phyloP scores from a whole-genome alignment of 305 asterid species.

The Fraxinus latifolia region DNA sequence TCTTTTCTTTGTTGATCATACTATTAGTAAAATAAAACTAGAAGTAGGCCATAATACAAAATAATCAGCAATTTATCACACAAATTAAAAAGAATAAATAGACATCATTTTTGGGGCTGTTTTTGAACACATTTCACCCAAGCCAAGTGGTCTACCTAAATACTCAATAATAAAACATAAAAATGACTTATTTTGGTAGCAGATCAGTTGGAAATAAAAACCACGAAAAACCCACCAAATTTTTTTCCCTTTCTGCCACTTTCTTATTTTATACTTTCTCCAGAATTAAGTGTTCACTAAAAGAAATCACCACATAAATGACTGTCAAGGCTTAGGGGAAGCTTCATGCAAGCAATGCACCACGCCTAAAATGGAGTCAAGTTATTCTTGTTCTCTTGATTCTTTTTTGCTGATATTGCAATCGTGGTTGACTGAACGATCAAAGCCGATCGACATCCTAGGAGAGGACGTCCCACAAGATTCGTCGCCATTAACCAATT shows the following conservation, averaged over 20 bases:
- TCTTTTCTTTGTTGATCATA: neutral
- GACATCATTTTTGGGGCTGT: no score
- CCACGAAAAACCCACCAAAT: neutral
- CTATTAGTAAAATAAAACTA: neutral
- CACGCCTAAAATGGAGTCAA: neutral
- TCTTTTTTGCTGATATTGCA: constrained; percentile 27
- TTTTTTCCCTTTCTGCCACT: neutral
- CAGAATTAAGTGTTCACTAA: neutral
- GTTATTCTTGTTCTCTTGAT: neutral
- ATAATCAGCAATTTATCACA: neutral
- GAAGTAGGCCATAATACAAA: neutral
- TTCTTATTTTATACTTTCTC: neutral
- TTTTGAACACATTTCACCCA: neutral
- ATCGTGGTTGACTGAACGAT: constrained; percentile 60
- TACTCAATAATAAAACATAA: neutral
- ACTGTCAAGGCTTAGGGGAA: constrained; percentile 40
- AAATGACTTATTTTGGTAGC: constrained; percentile 35
- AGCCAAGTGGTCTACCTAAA: neutral
- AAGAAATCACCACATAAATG: neutral
- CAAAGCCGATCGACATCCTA: constrained; percentile 47
- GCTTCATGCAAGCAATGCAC: constrained; percentile 19
- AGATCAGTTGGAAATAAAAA: constrained; percentile 21
- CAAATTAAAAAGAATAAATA: no score
- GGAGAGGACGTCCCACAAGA: constrained; percentile 58
- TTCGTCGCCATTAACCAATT: constrained; percentile 27